Evolutionary conservation across 2,329 filamentous ascomycete species (phyloP), one percentile per base, ranked within the genome.

Genomic region (Cyphellophora attinorum): DNA sequence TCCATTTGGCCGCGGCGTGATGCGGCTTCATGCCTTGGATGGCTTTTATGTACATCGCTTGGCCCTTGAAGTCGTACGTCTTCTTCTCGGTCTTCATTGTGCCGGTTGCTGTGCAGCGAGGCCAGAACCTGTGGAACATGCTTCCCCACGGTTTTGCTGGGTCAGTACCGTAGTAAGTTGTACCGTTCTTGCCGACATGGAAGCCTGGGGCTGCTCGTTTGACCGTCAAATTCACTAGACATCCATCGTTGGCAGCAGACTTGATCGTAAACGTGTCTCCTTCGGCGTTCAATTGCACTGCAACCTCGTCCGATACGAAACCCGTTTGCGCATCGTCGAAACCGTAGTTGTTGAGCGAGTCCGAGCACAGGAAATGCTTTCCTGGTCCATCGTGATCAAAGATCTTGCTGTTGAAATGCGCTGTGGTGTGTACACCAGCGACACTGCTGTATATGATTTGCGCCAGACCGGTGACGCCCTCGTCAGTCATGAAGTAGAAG

Each of bases 1-100:
- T 94, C 91, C 91, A 98, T 44, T 74, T 77, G 18, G 83, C 78
- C 42, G 89, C 77, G 75, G 86, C 83, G 57, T 98, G 93, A 60
- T 98, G 91, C 27, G 91, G 91, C 72, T 98, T 98, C 89, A 96
- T 96, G 57, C 88, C 91, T 65, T 96, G 91, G 33, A 96, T 66
- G 27, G 85, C 88, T 58, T 91, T 81, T 47, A 81, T 70, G 62
- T 86, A 89, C 51, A 93, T 67, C 19, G 79, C 86, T 44, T 70
- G 75, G 38, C 89, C 89, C 52, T 76, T 80, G 58, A 94, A 78
- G 57, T 94, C 80, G 42, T 94, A 69, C 23, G 81, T 76, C 31
- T 85, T 85, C 19, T 85, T 77, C 51, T 82, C 74, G 40, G 86
- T 93, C 44, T 83, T 76, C 57, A 96, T 85, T 47, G 73, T 83